phyloP scores from a whole-genome alignment of 73 alveolate genomes.

The Symbiodinium natans region DNA sequence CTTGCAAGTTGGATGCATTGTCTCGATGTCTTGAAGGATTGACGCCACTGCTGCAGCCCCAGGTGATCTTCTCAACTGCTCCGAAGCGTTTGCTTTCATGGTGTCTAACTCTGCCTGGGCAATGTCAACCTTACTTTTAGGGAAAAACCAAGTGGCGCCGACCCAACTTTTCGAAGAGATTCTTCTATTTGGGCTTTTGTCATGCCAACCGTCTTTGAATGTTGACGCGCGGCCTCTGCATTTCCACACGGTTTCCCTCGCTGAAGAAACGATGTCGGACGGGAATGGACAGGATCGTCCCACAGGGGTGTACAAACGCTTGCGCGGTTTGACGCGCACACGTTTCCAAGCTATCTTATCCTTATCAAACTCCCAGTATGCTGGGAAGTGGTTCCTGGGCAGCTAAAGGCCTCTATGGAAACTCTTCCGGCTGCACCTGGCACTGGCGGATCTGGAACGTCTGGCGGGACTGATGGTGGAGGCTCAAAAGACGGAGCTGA shows the following conservation, averaged over 20 bases:
- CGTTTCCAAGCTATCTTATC: conserved; percentile 6
- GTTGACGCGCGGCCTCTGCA: conserved; percentile 9
- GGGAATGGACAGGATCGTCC: conserved; percentile 22
- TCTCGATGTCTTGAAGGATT: neutral
- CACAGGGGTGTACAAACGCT: conserved; percentile 13
- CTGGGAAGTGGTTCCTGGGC: neutral
- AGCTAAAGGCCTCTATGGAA: neutral
- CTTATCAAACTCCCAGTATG: conserved; percentile 32
- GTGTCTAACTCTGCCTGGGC: neutral
- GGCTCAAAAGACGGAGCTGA: neutral
- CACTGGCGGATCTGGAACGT: neutral
- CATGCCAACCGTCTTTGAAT: conserved; percentile 27
- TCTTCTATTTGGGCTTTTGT: neutral
- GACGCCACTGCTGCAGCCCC: neutral
- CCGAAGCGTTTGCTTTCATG: neutral
- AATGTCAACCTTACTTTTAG: neutral
- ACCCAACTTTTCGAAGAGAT: conserved; percentile 25
- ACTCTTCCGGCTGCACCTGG: neutral
- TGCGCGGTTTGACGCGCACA: conserved; percentile 18
- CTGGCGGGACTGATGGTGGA: neutral
- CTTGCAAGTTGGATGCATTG: neutral
- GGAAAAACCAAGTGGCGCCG: conserved; percentile 22
- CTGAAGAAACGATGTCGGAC: neutral
- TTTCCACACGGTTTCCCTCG: neutral
- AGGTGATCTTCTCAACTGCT: neutral